Conservation (phyloP, 2,329 filamentous ascomycete species). For the Magnaporthiopsis rhizophila region DNA sequence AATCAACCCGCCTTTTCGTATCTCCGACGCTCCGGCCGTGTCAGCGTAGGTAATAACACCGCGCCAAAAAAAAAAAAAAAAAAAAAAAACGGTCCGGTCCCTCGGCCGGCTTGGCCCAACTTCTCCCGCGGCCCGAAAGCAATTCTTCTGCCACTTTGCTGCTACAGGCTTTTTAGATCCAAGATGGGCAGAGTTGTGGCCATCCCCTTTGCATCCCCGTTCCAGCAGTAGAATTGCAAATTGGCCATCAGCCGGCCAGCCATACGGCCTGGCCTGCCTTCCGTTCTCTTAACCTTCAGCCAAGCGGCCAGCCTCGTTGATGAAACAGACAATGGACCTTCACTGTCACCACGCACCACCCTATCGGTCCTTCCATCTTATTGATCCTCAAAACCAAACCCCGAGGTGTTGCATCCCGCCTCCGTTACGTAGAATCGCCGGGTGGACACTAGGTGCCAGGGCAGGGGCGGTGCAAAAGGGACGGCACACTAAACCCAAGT, state of each 20-base stretch:
- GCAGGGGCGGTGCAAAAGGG: too few relatives aligned
- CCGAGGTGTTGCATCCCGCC: too few relatives aligned
- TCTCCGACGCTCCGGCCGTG: too few relatives aligned
- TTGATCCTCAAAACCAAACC: not conserved
- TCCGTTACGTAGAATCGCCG: not conserved
- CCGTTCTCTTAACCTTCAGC: not conserved
- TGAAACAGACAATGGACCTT: not conserved
- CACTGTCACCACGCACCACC: not conserved
- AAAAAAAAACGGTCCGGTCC: too few relatives aligned
- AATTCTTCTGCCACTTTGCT: not conserved
- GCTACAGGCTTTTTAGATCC: not conserved
- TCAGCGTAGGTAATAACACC: too few relatives aligned
- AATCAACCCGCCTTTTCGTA: too few relatives aligned
- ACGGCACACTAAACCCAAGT: too few relatives aligned
- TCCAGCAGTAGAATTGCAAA: not conserved
- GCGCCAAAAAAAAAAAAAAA: too few relatives aligned
- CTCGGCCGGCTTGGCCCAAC: too few relatives aligned
- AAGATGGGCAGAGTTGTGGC: not conserved
- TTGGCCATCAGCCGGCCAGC: not conserved
- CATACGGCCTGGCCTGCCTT: not conserved
- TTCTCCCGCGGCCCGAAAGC: too few relatives aligned
- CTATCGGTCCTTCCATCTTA: not conserved
- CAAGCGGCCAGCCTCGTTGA: not conserved
- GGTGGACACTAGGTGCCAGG: too few relatives aligned
- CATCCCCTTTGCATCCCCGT: not conserved